Base-by-base conservation (phyloP, 306 rosid species). In the Alnus rubra region DNA sequence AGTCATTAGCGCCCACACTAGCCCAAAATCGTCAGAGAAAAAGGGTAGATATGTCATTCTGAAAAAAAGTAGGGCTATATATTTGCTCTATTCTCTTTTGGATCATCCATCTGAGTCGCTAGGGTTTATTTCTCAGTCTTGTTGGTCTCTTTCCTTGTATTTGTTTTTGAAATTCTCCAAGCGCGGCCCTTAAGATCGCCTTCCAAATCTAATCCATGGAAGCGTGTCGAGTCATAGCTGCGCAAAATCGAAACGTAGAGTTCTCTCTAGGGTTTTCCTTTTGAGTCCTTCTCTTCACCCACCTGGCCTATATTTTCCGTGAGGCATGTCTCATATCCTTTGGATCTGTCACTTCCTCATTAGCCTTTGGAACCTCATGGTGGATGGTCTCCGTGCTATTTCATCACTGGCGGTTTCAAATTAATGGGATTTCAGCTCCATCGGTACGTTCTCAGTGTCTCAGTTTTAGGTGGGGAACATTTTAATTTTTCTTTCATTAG, bases 131-230 rank as follows among this genome's bases (percentile, higher is more conserved):
- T 9, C 45, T 6, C 1, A 42, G 45, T 7, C 31, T 35, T 12
- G 5, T 1, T 7, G 2, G n/a, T 1, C 14, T 33, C 6, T 47
- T 9, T 8, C 7, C 2, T 9, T 18, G 8, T 49, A 2, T 37
- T 65, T n/a, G 4, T 67, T 39, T 3, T 23, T 4, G 15, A 1
- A 48, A 7, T 56, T 2, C 11, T 3, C 7, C 16, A 80, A 82
- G 98, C 94, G 88, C 83, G 35, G 93, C 98, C 95, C 98, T 90
- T 91, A 90, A 91, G 98, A 88, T 93, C 92, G 98, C 97, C 97
- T 93, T 92, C 91, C 92, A 2, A 11, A 8, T 15, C 5, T 71
- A 11, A 59, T 19, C 82, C 42, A 79, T 90, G 98, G 86, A 92
- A 94, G 96, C 94, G 90, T 89, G 74, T 94, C 79, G 97, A 93